These are phyloP conservation scores for Podila epigama DNA, from an alignment of 192 early-diverging fungal genomes.

Conservation along the genomic window DNA sequence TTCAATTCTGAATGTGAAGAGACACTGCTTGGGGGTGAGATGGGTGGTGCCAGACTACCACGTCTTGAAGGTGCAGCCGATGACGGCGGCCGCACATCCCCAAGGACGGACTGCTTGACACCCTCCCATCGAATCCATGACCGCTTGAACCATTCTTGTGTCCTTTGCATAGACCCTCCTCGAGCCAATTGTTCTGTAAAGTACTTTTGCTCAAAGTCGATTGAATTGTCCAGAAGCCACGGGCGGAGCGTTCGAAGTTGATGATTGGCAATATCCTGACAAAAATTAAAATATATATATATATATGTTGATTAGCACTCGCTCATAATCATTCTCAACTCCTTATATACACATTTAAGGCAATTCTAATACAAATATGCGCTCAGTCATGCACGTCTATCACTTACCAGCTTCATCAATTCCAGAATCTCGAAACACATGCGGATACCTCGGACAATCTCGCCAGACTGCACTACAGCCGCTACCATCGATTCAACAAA, in stretches of 20 bases:
- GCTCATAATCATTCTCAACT: no score
- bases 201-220: conserved; percentile 53
- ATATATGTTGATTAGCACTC: no score
- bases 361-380: not conserved
- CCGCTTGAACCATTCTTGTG: conserved; percentile 42
- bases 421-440: conserved; percentile 82
- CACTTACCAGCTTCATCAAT: conserved; percentile 55
- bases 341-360: no score
- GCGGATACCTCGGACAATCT: conserved; percentile 69
- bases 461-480: conserved; percentile 60
- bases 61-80: conserved; percentile 9
- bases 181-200: conserved; percentile 42
- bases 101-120: conserved; percentile 30
- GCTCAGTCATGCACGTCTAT: not conserved
- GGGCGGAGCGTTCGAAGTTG: conserved; percentile 37
- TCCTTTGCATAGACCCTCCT: conserved; percentile 23
- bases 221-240: conserved; percentile 50
- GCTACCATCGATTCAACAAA: conserved; percentile 69
- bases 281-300: not conserved
- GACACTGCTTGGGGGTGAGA: not conserved
- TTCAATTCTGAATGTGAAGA: not conserved
- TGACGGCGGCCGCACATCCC: conserved; percentile 1
- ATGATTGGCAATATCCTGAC: conserved; percentile 54
- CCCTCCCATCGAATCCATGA: conserved; percentile 47
- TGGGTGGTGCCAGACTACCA: not conserved